Base-by-base conservation (phyloP, 257 asterid species). In the Penstemon davidsonii region DNA sequence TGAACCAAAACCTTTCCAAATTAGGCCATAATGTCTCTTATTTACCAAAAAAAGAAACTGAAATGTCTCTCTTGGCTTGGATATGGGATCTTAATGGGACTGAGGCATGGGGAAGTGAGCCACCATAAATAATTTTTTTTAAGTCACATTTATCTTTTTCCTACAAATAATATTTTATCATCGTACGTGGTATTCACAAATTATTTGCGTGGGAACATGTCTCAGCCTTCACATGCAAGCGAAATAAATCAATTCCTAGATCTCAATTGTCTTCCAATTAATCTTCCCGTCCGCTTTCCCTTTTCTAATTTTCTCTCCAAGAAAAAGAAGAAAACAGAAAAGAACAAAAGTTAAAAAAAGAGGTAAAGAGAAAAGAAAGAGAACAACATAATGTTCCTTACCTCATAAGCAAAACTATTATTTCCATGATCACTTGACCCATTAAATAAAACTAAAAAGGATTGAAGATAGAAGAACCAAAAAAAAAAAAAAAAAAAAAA, bases 161-260 rank as follows among this genome's bases (percentile, higher is more conserved):
- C 45, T 36, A 25, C 37, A 58, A 36, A 40, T 12, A 10, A 38
- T n/a, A 38, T 65, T 40, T 59, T n/a, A 13, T 12, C 11, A 54
- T 6, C 13, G 55, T 49, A 47, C 39, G 40, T 46, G 49, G 59
- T 12, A 25, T 46, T 46, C 52, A 46, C 52, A 46, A 6, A 6
- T 46, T 46, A 4, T 38, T 38, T n/a, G 55, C 11, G 65, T 76
- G 70, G 67, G 58, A 47, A 55, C n/a, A n/a, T n/a, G n/a, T n/a
- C n/a, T n/a, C 81, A 71, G 85, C 56, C 5, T 43, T 65, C 77
- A 81, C 79, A 77, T 77, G 82, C 43, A 66, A 36, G 47, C 43
- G 49, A 62, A 62, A 25, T 13, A 9, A 11, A 51, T 52, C 36
- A 19, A 38, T 44, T 15, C 60, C 37, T 55, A 12, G 33, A 59